phyloP scores from a whole-genome alignment of 2,329 filamentous ascomycete species.

The Xylariaceae sp. region DNA sequence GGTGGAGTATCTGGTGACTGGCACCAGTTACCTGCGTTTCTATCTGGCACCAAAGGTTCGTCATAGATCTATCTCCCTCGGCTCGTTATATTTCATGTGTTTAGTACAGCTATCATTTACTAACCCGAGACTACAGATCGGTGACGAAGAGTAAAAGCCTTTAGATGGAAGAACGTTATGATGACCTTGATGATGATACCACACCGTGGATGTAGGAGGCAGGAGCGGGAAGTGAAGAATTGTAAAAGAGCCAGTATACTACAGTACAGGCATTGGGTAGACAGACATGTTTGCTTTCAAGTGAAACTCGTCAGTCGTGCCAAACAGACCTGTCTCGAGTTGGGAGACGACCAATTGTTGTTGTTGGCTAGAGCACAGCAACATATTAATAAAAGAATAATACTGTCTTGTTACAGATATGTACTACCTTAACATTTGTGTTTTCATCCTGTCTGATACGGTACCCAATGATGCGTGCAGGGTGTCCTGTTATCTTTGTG shows the following conservation, averaged over 20 bases:
- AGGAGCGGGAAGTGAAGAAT: conserved; percentile 21
- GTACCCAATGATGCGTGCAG: no score
- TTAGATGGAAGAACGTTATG: conserved; percentile 21
- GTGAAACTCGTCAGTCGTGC: background rate
- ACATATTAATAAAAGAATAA: conserved; percentile 9
- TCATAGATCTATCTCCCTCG: conserved; percentile 15
- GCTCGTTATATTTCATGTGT: background rate
- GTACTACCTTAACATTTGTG: background rate
- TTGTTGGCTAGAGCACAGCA: background rate
- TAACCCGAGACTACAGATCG: conserved; percentile 64
- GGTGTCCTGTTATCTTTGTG: no score
- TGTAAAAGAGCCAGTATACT: conserved; percentile 13
- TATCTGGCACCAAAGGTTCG: conserved; percentile 97
- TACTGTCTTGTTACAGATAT: background rate
- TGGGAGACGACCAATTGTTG: background rate
- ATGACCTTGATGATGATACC: conserved; percentile 34
- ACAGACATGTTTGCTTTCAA: background rate
- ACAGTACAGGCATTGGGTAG: background rate
- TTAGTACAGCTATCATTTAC: conserved; percentile 26
- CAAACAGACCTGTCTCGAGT: background rate
- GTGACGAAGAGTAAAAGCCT: conserved; percentile 63
- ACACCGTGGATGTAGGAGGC: conserved; percentile 26
- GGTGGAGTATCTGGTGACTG: conserved; percentile 85
- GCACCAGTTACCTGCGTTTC: conserved; percentile 91
- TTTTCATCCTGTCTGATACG: no score